These are phyloP conservation scores for Wickerhamiella shivajii DNA, from an alignment of 805 yeast genomes.

Conservation along the genomic window DNA sequence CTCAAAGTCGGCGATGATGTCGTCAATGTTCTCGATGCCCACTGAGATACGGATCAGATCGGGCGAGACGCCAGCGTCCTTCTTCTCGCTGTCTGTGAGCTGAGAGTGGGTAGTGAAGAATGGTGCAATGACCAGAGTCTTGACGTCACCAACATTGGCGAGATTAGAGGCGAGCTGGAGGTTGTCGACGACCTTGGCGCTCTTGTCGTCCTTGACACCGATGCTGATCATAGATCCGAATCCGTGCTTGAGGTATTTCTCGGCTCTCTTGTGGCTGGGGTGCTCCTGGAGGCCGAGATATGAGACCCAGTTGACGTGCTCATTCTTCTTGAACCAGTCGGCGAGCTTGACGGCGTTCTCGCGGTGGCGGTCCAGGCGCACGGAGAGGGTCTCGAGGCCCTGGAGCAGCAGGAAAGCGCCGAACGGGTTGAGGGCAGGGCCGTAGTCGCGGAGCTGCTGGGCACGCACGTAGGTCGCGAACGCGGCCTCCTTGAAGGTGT, in stretches of 20 bases:
- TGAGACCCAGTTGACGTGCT: constrained; percentile 76
- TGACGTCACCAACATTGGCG: constrained; percentile 95
- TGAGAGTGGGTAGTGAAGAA: constrained; percentile 94
- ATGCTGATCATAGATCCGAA: constrained; percentile 83
- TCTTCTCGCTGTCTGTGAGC: constrained; percentile 64
- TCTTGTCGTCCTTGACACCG: constrained; percentile 63
- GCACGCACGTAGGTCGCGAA: constrained; percentile 17
- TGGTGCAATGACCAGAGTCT: constrained; percentile 91
- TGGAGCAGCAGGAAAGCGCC: constrained; percentile 74
- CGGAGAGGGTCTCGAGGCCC: constrained; percentile 87
- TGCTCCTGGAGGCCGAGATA: constrained; percentile 78
- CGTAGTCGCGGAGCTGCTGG: constrained; percentile 54
- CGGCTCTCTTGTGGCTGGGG: constrained; percentile 66
- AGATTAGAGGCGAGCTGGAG: constrained; percentile 79
- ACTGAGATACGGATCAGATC: constrained; percentile 80
- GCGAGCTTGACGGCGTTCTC: constrained; percentile 72
- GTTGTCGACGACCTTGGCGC: constrained; percentile 72
- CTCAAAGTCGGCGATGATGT: constrained; percentile 76
- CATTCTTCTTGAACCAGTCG: constrained; percentile 46
- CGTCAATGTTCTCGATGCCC: constrained; percentile 86
- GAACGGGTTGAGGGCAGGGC: constrained; percentile 80
- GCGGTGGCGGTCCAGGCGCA: constrained; percentile 88
- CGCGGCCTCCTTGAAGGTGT: constrained; percentile 35
- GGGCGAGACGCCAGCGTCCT: constrained; percentile 72
- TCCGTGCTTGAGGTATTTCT: constrained; percentile 65